Evolutionary conservation across 371 early-diverging fungal genomes (phyloP), one percentile per base, ranked within the genome.

Genomic region (Mucor mucedo): DNA sequence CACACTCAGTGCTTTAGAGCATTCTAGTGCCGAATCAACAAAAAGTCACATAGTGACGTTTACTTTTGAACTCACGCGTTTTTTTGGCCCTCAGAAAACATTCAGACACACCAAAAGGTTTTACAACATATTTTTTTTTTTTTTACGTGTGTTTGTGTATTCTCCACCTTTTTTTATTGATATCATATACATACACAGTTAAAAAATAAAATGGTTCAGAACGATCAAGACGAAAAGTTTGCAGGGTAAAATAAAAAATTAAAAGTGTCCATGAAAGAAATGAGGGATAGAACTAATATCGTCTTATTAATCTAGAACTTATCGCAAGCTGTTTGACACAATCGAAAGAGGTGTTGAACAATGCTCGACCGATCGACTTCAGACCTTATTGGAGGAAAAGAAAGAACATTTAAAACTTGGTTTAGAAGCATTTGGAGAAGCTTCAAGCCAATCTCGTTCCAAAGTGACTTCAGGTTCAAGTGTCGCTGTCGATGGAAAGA

Each of bases 261-360:
- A 3, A 21, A 30, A 32, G 35, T 21, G 21, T 47, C 8, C n/a
- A 3, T 5, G 6, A 21, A 21, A 32, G 21, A 21, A 21, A 21
- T 21, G 21, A 21, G n/a, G 13, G 45, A 11, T 5, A 29, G 21
- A 27, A 38, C 27, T 6, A 47, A 11, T 42, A 14, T 39, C 40
- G 5, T 35, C 35, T 13, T 47, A 33, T 60, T 50, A 54, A 47
- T 11, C 9, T 62, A 80, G 81, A 61, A 78, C 78, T 32, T 78
- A 73, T 60, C 78, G 74, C 55, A 72, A 76, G 52, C 59, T 80
- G 48, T 72, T 78, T 45, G 75, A 80, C 49, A 76, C 76, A 33
- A 68, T 80, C 45, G 78, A 80, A 68, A 69, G 76, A 52, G 76
- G 76, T 33, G 71, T 60, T 11, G 78, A 80, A 44, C 74, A 78